phyloP scores from a whole-genome alignment of 768 basidiomycete genomes.

The Epithele typhae region DNA sequence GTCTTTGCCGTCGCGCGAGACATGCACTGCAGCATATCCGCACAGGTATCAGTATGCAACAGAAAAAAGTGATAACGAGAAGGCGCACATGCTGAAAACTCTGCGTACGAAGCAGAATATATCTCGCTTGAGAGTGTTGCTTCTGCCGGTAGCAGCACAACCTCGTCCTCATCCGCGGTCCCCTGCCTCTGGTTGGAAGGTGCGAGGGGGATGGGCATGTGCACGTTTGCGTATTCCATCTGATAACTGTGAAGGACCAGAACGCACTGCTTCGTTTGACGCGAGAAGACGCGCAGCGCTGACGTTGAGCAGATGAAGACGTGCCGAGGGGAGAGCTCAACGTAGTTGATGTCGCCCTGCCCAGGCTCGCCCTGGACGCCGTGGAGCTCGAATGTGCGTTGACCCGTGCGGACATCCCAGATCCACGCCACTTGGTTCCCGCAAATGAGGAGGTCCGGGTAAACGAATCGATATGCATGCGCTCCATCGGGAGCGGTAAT shows the following conservation, averaged over 20 bases:
- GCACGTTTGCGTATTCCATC: slow-evolving; percentile 3
- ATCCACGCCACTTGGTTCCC: slow-evolving; percentile 44
- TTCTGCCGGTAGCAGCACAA: slow-evolving; percentile 1
- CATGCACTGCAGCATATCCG: too few species aligned
- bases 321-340: slow-evolving; percentile 56
- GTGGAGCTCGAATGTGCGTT: slow-evolving; percentile 44
- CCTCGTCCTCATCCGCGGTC: not conserved
- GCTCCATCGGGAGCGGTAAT: slow-evolving; percentile 41
- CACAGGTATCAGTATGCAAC: too few species aligned
- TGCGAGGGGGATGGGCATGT: too few species aligned
- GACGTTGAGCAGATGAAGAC: slow-evolving; percentile 53
- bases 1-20: slow-evolving; percentile 32
- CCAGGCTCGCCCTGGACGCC: slow-evolving; percentile 28
- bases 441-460: slow-evolving; percentile 58
- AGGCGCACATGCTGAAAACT: slow-evolving; percentile 9
- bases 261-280: slow-evolving; percentile 40
- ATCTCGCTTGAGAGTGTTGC: slow-evolving; percentile 4
- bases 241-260: slow-evolving; percentile 28
- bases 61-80: not conserved
- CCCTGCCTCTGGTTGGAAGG: slow-evolving; percentile 2
- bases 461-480: slow-evolving; percentile 61
- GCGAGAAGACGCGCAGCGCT: slow-evolving; percentile 50
- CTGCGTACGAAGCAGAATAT: slow-evolving; percentile 11
- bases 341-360: slow-evolving; percentile 50
- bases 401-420: slow-evolving; percentile 56